Evolutionary conservation across 768 basidiomycete species (phyloP).

Genomic region (Mrakia gelida): DNA sequence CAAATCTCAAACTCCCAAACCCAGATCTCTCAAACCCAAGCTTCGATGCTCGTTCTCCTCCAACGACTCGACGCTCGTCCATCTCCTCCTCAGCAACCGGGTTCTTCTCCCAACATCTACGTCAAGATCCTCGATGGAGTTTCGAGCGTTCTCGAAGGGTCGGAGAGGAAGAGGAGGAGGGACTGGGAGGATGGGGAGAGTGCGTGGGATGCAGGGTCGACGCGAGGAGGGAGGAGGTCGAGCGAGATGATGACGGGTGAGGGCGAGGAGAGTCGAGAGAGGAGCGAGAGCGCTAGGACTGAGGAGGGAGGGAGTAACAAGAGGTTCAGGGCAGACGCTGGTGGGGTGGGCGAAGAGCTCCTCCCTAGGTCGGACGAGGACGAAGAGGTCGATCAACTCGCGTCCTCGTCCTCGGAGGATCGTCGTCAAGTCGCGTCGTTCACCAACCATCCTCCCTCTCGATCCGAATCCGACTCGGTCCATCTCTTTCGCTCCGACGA

Average conservation of each 20-base stretch:
- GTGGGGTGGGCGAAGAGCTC: too few relatives aligned
- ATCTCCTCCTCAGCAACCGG: neutral
- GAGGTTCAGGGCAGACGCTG: neutral
- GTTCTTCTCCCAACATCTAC: neutral
- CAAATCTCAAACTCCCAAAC: neutral
- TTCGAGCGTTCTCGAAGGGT: too few relatives aligned
- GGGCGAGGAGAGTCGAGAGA: neutral
- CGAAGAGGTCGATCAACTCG: too few relatives aligned
- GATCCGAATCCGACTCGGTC: too few relatives aligned
- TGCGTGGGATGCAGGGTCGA: neutral
- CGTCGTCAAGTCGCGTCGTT: too few relatives aligned
- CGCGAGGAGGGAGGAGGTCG: neutral
- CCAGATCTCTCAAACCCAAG: neutral
- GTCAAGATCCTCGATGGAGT: neutral
- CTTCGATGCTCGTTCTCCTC: neutral
- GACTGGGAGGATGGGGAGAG: neutral
- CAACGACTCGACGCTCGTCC: conserved; percentile 7
- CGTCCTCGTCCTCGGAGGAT: too few relatives aligned
- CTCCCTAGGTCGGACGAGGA: too few relatives aligned
- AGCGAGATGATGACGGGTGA: neutral
- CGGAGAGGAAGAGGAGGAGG: neutral
- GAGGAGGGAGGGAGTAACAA: neutral
- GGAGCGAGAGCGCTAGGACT: neutral
- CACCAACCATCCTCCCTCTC: too few relatives aligned
- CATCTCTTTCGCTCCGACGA: too few relatives aligned